These are phyloP conservation scores for Linnemannia zychae DNA, from an alignment of 192 early-diverging fungal genomes.

Conservation along the genomic window DNA sequence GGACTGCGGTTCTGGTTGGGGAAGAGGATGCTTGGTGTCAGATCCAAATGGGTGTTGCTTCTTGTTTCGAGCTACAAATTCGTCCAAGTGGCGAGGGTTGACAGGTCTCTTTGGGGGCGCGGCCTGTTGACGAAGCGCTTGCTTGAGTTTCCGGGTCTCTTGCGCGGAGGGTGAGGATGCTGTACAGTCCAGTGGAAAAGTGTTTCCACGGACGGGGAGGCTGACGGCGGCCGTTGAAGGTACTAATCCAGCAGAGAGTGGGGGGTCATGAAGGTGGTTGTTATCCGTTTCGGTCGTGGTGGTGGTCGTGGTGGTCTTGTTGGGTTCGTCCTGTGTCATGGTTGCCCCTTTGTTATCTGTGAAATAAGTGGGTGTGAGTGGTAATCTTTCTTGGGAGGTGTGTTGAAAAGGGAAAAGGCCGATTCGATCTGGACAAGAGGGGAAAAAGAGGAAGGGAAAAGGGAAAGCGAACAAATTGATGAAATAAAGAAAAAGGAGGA, in stretches of 20 bases:
- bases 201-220: neutral
- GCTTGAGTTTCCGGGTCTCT: slow-evolving; percentile 11
- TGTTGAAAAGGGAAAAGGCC: neutral
- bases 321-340: slow-evolving; percentile 10
- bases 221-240: neutral
- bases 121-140: slow-evolving; percentile 6
- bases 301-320: too few relatives aligned
- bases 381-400: too few relatives aligned
- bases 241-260: too few relatives aligned
- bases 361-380: neutral
- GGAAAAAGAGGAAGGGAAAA: too few relatives aligned
- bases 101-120: slow-evolving; percentile 21
- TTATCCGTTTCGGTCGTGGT: too few relatives aligned
- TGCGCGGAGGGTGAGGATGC: neutral
- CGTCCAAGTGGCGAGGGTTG: slow-evolving; percentile 19
- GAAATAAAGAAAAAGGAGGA: neutral
- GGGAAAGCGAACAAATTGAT: neutral
- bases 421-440: neutral
- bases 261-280: neutral
- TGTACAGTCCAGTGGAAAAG: neutral
- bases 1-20: neutral
- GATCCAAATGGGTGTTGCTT: neutral
- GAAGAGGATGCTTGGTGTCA: too few relatives aligned
- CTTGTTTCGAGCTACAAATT: slow-evolving; percentile 11
- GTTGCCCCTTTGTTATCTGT: neutral